Evolutionary conservation across 1,284 basidiomycete genomes (phyloP).

Genomic region (Sporisorium reilianum): DNA sequence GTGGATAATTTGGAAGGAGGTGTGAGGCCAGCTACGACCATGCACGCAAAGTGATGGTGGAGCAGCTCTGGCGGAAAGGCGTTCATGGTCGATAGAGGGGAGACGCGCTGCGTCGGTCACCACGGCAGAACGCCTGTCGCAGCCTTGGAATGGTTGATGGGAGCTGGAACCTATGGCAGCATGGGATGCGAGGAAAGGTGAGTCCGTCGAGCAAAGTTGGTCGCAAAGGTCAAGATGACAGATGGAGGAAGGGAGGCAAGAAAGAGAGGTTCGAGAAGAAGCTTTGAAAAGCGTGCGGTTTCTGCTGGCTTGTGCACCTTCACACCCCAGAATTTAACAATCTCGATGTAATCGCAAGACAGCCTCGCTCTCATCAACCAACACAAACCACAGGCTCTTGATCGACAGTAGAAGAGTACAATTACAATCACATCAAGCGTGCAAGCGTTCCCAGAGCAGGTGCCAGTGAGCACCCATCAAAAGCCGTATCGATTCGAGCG

Average conservation of each 20-base stretch:
- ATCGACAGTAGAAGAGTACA: neutral
- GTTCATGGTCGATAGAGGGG: constrained; percentile 47
- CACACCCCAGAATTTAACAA: neutral
- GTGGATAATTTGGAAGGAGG: constrained; percentile 20
- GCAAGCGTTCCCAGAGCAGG: too few species aligned
- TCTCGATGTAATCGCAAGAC: neutral
- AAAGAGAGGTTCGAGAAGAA: constrained; percentile 6
- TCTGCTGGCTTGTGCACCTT: constrained; percentile 36
- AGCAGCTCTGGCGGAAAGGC: constrained; percentile 62
- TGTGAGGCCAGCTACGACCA: constrained; percentile 61
- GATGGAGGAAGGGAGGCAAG: neutral
- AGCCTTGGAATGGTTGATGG: neutral
- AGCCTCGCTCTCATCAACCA: neutral
- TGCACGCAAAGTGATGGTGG: constrained; percentile 62
- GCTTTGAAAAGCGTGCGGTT: constrained; percentile 7
- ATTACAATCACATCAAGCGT: neutral
- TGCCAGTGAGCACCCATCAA: neutral
- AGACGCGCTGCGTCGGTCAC: neutral
- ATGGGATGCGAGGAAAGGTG: neutral
- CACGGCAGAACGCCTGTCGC: neutral
- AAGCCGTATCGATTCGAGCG: constrained; percentile 40
- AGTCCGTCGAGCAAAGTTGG: neutral
- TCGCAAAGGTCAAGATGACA: neutral
- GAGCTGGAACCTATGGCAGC: neutral
- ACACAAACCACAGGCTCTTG: neutral